These are phyloP conservation scores for Rubia tinctorum DNA, from an alignment of 305 asterid species.

Conservation along the genomic window DNA sequence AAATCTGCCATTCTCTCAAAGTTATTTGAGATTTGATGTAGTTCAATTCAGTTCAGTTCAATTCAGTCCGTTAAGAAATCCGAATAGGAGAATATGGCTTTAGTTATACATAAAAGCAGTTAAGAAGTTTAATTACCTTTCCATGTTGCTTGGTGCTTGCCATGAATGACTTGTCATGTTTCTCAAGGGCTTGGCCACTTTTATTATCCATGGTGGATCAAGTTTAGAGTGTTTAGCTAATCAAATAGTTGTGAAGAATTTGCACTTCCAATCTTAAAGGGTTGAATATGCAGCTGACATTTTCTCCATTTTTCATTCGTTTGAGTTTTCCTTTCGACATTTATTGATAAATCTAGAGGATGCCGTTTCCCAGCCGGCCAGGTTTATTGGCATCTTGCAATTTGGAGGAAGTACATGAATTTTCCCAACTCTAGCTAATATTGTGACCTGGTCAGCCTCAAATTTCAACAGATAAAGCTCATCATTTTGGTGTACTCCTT, in stretches of 20 bases:
- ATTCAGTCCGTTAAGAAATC: too few relatives aligned
- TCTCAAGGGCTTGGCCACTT: not conserved
- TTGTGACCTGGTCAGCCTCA: not conserved
- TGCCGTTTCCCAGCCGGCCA: not conserved
- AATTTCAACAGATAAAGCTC: too few relatives aligned
- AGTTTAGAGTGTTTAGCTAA: not conserved
- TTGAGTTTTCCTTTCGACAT: not conserved
- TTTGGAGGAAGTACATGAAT: not conserved
- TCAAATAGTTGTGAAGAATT: not conserved
- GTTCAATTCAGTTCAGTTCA: too few relatives aligned
- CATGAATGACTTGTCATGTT: slow-evolving; percentile 4
- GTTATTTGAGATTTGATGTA: too few relatives aligned
- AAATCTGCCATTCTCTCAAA: not conserved
- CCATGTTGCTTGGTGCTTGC: slow-evolving; percentile 23
- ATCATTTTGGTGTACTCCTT: too few relatives aligned
- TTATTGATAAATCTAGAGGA: not conserved
- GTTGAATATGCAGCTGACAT: not conserved
- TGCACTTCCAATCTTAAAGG: not conserved
- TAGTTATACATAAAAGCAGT: too few relatives aligned
- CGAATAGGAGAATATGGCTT: too few relatives aligned
- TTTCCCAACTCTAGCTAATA: not conserved
- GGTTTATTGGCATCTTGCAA: not conserved
- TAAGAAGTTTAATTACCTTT: slow-evolving; percentile 25
- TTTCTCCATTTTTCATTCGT: not conserved
- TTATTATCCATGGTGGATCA: slow-evolving; percentile 18